phyloP scores from a whole-genome alignment of 441 rosid species.

The Isatis lusitanica region DNA sequence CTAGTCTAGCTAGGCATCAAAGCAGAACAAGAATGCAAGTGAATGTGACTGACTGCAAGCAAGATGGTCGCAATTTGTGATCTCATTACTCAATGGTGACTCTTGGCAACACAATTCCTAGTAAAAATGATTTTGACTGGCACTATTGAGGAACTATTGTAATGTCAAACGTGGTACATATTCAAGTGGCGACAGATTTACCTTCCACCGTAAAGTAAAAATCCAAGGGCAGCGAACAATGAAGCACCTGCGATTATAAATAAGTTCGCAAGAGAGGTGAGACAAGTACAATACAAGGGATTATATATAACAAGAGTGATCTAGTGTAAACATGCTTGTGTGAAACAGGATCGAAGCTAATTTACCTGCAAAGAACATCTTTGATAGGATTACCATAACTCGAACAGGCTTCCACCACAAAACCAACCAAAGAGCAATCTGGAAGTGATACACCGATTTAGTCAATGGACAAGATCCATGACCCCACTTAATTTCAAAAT shows the following conservation, averaged over 20 bases:
- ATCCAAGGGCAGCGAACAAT: slow-evolving; percentile 80
- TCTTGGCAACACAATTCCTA: not conserved
- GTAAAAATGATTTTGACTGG: not conserved
- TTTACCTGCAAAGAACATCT: slow-evolving; percentile 84
- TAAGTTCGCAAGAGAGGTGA: slow-evolving; percentile 3
- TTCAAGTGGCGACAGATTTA: slow-evolving; percentile 24
- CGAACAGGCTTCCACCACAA: slow-evolving; percentile 82
- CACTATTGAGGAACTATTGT: not conserved
- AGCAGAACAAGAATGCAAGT: slow-evolving; percentile 11
- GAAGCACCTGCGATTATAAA: slow-evolving; percentile 65
- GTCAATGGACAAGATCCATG: not conserved
- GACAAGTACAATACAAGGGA: slow-evolving; percentile 17
- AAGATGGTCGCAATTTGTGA: not conserved
- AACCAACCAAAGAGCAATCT: slow-evolving; percentile 82
- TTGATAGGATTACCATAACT: slow-evolving; percentile 56
- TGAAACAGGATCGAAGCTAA: slow-evolving; percentile 5
- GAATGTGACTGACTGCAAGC: not conserved
- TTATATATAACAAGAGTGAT: not conserved
- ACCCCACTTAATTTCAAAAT: no score
- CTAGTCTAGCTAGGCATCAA: slow-evolving; percentile 11
- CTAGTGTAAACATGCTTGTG: not conserved
- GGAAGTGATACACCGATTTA: slow-evolving; percentile 24
- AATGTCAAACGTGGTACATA: not conserved
- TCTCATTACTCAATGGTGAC: slow-evolving; percentile 4
- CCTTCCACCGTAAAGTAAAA: slow-evolving; percentile 94